Base-by-base conservation (phyloP, 2,329 filamentous ascomycete species). In the Hawksworthiomyces lignivorus region DNA sequence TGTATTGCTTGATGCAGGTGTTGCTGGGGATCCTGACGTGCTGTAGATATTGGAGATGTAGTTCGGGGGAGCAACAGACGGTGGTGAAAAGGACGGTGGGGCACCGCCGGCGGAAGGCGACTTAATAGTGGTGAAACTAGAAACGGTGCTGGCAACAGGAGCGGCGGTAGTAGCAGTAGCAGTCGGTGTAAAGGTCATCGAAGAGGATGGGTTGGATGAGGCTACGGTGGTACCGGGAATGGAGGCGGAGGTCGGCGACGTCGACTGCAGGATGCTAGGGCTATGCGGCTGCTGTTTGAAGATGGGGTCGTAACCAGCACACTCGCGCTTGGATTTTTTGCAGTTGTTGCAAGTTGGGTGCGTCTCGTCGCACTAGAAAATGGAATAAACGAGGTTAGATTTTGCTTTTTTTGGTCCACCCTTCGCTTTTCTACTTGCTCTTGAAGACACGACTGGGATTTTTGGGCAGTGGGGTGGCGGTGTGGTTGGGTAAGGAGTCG, bases 331-430 rank as follows among this genome's bases (percentile, higher is more conserved):
- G 52, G 84, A 88, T 62, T 92, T 92, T 58, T 83, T 82, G 67
- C 86, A 92, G 59, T 92, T 87, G 66, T 87, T 82, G 71, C 92
- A 98, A 46, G 83, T 81, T 18, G 92, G 92, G 63, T 95, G 88
- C 47, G 80, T 81, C 72, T 98, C 92, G 76, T 97, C 92, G 68
- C 92, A 98, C 92, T 96, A 52, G 17, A 19, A 19, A 11, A 6
- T 47, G 36, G n/a, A 8, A 43, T 20, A 77, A 20, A 32, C n/a
- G 36, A 44, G 44, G 44, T 22, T 26, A 26, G 24, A 26, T 2
- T 26, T 26, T 26, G 8, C 8, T 26, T 26, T 26, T 26, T 12
- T 26, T 26, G 24, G n/a, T n/a, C n/a, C n/a, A n/a, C n/a, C n/a
- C n/a, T n/a, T n/a, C n/a, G n/a, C n/a, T n/a, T n/a, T n/a, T n/a